Percentiles rank a stretch among this genome's conserved stretches.
Evolutionary conservation across 345 rosid genomes (phyloP).

Genomic region (Brassica nigra): DNA sequence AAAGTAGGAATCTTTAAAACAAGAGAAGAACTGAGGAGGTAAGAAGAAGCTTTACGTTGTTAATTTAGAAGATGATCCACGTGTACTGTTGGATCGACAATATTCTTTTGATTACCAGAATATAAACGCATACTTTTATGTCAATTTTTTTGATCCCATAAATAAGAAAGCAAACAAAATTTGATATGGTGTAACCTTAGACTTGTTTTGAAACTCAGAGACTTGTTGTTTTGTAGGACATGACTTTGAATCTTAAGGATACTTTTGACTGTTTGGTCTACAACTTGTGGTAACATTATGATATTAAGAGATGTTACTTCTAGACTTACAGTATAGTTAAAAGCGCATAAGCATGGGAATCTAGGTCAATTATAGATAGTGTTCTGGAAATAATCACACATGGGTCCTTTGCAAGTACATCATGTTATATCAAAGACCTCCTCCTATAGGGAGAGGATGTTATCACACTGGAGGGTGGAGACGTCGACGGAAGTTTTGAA

Average conservation of each 20-base stretch:
- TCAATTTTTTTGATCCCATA: not conserved
- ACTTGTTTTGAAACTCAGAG: not conserved
- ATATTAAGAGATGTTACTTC: not conserved
- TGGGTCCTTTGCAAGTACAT: not conserved
- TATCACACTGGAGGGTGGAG: constrained; percentile 33
- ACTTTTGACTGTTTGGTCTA: not conserved
- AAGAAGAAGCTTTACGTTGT: not conserved
- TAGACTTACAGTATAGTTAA: not conserved
- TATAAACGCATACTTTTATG: not conserved
- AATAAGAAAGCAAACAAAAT: constrained; percentile 5
- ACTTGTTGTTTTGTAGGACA: not conserved
- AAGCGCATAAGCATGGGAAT: not conserved
- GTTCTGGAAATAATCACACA: not conserved
- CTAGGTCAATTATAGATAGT: not conserved
- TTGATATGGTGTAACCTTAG: not conserved
- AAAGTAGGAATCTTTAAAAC: not conserved
- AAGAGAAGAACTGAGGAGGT: not conserved
- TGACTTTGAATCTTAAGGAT: not conserved
- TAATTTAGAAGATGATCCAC: not conserved
- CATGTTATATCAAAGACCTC: not conserved
- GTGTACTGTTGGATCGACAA: not conserved
- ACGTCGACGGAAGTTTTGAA: constrained; percentile 36
- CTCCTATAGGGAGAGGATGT: not conserved
- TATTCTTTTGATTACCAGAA: not conserved
- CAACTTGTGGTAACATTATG: not conserved